Evolutionary conservation across 2,329 filamentous ascomycete genomes (phyloP).

Genomic region (Sporothrix schenckii): DNA sequence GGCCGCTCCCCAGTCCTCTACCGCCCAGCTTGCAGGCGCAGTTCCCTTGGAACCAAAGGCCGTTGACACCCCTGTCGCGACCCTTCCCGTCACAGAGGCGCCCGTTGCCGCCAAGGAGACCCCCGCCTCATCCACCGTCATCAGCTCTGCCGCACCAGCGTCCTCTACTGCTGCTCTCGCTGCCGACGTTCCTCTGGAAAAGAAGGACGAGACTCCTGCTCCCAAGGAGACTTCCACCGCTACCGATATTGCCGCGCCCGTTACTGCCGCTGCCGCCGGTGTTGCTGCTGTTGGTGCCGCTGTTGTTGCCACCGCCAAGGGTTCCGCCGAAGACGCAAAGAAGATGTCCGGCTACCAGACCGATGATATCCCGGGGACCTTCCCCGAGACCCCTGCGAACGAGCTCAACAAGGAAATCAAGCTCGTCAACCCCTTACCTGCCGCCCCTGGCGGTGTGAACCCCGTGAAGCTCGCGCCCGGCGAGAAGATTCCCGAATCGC

Average conservation of each 20-base stretch:
- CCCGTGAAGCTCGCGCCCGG: conserved; percentile 78
- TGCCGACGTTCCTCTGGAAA: conserved; percentile 64
- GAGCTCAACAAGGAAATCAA: conserved; percentile 58
- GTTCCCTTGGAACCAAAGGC: conserved; percentile 60
- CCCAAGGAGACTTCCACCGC: conserved; percentile 23
- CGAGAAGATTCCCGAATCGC: conserved; percentile 73
- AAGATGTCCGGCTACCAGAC: conserved; percentile 25
- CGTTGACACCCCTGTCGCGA: background rate
- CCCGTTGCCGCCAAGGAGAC: conserved; percentile 41
- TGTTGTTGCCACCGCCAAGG: conserved; percentile 29
- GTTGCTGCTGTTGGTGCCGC: conserved; percentile 27
- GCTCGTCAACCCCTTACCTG: conserved; percentile 62
- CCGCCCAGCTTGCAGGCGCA: conserved; percentile 45
- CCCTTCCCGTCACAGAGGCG: conserved; percentile 2
- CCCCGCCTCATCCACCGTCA: conserved; percentile 49
- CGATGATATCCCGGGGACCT: conserved; percentile 47
- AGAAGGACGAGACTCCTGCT: conserved; percentile 27
- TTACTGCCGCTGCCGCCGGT: conserved; percentile 18
- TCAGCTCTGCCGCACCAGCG: conserved; percentile 27
- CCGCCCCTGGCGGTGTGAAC: conserved; percentile 68
- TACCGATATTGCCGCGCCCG: conserved; percentile 3
- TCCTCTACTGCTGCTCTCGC: conserved; percentile 20
- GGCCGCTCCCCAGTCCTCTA: background rate
- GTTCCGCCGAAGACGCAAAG: conserved; percentile 21
- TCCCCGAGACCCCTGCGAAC: conserved; percentile 54